These are phyloP conservation scores for Tilletia caries DNA, from an alignment of 1,284 basidiomycete genomes.

Conservation along the genomic window DNA sequence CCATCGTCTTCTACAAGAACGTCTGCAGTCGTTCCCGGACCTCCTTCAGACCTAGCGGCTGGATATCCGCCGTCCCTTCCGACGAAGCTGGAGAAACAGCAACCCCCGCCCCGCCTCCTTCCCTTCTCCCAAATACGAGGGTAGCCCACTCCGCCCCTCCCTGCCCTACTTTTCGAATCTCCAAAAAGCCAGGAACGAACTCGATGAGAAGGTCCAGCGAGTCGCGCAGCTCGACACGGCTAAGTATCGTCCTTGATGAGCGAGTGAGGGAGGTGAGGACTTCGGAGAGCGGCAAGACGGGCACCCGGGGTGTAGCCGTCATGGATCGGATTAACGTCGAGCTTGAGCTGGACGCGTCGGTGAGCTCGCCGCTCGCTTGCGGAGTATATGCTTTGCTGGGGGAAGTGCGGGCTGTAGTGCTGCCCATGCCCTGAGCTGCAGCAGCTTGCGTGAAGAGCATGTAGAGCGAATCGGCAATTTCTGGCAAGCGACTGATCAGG, in stretches of 20 bases:
- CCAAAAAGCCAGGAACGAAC: constrained; percentile 36
- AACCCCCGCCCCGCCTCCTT: background rate
- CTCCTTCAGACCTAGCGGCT: constrained; percentile 1
- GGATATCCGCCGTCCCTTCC: background rate
- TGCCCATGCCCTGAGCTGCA: constrained; percentile 16
- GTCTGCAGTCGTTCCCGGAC: background rate
- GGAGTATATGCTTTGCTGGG: background rate
- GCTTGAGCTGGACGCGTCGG: background rate
- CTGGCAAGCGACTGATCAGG: constrained; percentile 30
- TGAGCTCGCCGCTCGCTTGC: too few species aligned
- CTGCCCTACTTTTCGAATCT: constrained; percentile 18
- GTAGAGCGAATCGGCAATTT: constrained; percentile 30
- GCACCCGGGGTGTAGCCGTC: constrained; percentile 9
- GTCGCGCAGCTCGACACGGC: constrained; percentile 26
- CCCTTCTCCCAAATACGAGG: background rate
- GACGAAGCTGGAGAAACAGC: background rate
- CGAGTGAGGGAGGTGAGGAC: constrained; percentile 26
- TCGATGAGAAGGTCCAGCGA: constrained; percentile 25
- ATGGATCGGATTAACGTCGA: too few species aligned
- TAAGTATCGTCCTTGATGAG: constrained; percentile 32
- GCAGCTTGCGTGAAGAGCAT: constrained; percentile 19
- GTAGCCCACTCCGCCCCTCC: constrained; percentile 12
- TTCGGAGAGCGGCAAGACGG: constrained; percentile 32
- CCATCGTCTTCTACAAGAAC: background rate
- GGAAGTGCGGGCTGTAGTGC: background rate